phyloP scores from a whole-genome alignment of 441 rosid species.

The Adansonia grandidieri region DNA sequence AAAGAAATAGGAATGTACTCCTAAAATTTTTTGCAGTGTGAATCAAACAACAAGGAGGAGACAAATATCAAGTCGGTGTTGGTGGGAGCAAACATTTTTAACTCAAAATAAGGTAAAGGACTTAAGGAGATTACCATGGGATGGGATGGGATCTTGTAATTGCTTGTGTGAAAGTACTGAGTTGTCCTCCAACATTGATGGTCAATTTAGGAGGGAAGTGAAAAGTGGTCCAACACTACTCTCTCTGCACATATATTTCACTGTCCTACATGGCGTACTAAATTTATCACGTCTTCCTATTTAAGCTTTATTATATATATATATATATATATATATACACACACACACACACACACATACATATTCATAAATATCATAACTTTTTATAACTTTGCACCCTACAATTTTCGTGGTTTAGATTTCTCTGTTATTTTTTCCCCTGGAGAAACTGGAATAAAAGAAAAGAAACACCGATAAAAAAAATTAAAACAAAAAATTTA shows the following conservation, averaged over 20 bases:
- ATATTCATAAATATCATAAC: neutral
- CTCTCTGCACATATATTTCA: neutral
- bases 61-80: neutral
- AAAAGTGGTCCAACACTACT: slow-evolving; percentile 6
- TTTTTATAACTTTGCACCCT: neutral
- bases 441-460: no score
- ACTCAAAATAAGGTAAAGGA: neutral
- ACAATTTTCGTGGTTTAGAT: no score
- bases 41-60: neutral
- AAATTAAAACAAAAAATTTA: no score
- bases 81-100: neutral
- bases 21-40: neutral
- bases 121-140: neutral
- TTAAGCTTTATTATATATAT: neutral
- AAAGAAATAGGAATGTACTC: neutral
- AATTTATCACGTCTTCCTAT: neutral
- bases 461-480: no score
- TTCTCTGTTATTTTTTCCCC: no score
- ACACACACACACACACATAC: no score
- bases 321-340: no score
- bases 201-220: neutral
- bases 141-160: no score
- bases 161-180: neutral
- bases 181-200: neutral
- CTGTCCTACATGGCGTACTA: neutral